Percentiles rank a stretch among this genome's conserved stretches.
These are phyloP conservation scores for Stentor coeruleus DNA, from an alignment of 73 alveolate species.

Conservation along the genomic window DNA sequence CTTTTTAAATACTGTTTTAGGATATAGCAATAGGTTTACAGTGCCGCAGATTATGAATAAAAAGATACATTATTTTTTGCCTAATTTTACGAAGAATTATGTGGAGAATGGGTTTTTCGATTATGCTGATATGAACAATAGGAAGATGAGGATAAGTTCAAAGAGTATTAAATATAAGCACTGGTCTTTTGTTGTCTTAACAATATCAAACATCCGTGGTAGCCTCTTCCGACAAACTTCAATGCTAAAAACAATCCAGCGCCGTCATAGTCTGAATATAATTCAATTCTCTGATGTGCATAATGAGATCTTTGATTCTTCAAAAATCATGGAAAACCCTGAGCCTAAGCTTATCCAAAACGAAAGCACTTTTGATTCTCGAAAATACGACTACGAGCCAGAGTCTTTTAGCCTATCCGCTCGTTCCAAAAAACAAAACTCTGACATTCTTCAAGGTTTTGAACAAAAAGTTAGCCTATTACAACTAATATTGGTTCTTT, in stretches of 20 bases:
- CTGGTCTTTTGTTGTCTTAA: background rate
- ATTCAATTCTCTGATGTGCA: background rate
- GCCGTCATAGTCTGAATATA: background rate
- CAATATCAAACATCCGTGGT: background rate
- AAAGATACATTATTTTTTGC: background rate
- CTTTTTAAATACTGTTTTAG: background rate
- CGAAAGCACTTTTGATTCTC: background rate
- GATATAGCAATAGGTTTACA: background rate
- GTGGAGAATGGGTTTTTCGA: background rate
- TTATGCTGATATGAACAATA: background rate
- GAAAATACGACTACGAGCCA: constrained; percentile 7
- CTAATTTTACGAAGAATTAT: background rate
- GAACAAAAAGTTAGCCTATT: background rate
- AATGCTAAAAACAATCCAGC: background rate
- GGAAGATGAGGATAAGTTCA: background rate
- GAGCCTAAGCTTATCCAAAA: background rate
- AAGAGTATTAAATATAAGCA: background rate
- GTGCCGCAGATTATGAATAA: background rate
- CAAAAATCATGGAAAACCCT: background rate
- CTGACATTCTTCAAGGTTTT: background rate
- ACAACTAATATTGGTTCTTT: background rate
- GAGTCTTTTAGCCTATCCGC: background rate
- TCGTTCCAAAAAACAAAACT: background rate
- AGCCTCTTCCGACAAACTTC: background rate
- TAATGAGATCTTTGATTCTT: too few species aligned